These are phyloP conservation scores for Leptomonas pyrrhocoris DNA, from an alignment of 208 protist species.

Conservation along the genomic window DNA sequence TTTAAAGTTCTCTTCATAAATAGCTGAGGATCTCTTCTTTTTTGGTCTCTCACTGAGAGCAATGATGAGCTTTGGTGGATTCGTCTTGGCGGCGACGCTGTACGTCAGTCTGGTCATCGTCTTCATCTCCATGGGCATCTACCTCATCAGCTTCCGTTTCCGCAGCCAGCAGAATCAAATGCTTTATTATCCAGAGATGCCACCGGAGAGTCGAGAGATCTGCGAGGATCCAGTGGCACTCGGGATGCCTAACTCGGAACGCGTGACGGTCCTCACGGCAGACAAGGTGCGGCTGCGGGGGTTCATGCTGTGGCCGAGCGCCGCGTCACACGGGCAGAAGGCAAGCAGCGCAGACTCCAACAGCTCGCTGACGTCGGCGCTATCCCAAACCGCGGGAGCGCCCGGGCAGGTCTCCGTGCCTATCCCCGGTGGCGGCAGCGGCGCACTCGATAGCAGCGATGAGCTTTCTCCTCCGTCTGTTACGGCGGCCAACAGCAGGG, in stretches of 20 bases:
- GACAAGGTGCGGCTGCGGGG: constrained; percentile 77
- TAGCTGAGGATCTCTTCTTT: no score
- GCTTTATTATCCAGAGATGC: constrained; percentile 75
- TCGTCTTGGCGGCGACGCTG: constrained; percentile 20
- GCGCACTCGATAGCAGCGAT: no score
- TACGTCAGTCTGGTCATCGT: constrained; percentile 22
- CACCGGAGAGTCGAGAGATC: constrained; percentile 52
- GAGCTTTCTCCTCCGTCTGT: no score
- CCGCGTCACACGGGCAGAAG: constrained; percentile 4
- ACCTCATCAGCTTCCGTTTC: constrained; percentile 31
- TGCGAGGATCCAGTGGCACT: constrained; percentile 63
- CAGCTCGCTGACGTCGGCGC: no score
- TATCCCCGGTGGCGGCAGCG: no score
- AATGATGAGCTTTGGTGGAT: constrained; percentile 23
- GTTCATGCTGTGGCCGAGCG: constrained; percentile 76
- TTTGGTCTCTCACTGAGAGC: neutral
- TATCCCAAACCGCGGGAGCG: no score
- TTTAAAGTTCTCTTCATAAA: no score
- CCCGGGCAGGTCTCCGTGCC: no score
- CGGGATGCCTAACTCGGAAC: constrained; percentile 63
- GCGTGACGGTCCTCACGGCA: constrained; percentile 56
- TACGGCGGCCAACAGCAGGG: no score
- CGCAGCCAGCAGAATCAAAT: constrained; percentile 42
- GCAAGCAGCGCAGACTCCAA: no score
- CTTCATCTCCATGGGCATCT: constrained; percentile 27